Evolutionary conservation across 805 yeast species (phyloP).

Genomic region (Lachancea thermotolerans): DNA sequence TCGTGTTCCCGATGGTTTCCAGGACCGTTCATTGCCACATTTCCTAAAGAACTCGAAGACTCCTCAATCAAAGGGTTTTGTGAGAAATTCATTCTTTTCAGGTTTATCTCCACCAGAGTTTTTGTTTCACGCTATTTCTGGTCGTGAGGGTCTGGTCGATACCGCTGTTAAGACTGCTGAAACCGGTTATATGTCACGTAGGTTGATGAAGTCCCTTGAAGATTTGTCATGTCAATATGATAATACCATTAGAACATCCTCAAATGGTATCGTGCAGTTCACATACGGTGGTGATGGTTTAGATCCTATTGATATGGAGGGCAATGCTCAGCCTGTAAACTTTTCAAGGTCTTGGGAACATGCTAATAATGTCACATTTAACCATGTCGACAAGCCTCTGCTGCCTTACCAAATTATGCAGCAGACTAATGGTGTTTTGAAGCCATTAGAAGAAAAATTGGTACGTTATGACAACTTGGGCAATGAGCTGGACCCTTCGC

Average conservation of each 20-base stretch:
- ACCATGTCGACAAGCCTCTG: constrained; percentile 46
- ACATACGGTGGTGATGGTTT: constrained; percentile 98
- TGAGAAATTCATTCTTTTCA: constrained; percentile 87
- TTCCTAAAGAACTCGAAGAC: constrained; percentile 93
- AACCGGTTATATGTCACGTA: constrained; percentile 97
- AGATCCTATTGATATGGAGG: constrained; percentile 99
- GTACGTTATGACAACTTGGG: constrained; percentile 73
- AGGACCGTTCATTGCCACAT: constrained; percentile 96
- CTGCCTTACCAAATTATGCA: constrained; percentile 64
- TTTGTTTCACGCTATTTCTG: constrained; percentile 96
- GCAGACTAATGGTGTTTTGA: constrained; percentile 47
- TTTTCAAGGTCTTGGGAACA: constrained; percentile 94
- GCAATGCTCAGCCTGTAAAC: constrained; percentile 94
- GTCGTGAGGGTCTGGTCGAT: constrained; percentile 98
- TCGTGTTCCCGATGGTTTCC: constrained; percentile 99
- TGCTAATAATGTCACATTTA: constrained; percentile 65
- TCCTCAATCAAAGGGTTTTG: constrained; percentile 97
- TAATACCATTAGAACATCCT: constrained; percentile 87
- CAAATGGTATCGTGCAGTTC: constrained; percentile 95
- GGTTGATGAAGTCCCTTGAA: constrained; percentile 95
- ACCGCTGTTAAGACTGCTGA: constrained; percentile 99
- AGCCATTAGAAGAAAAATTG: constrained; percentile 54
- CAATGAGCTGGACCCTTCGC: constrained; percentile 38
- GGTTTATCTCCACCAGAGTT: constrained; percentile 97
- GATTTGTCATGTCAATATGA: constrained; percentile 93